Evolutionary conservation across 1,284 basidiomycete species (phyloP).

Genomic region (Naganishia cerealis): DNA sequence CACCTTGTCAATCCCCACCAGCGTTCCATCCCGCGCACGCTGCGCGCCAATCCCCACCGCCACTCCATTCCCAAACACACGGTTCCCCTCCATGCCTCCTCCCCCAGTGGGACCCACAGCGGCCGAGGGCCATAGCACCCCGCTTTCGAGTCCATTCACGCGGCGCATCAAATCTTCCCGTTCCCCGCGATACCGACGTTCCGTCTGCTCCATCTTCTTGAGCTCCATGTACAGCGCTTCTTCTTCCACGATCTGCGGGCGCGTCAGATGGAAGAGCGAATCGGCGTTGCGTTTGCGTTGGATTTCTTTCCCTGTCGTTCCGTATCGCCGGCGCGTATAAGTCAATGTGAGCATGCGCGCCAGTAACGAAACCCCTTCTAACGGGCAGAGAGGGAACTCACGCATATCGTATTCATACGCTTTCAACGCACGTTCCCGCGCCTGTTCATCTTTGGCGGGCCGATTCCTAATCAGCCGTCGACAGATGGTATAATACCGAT

Average conservation of each 20-base stretch:
- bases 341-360: background rate
- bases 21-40: constrained; percentile 39
- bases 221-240: constrained; percentile 93
- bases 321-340: constrained; percentile 29
- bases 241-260: constrained; percentile 89
- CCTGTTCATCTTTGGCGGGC: constrained; percentile 72
- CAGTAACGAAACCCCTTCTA: background rate
- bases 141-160: constrained; percentile 79
- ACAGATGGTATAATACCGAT: constrained; percentile 89
- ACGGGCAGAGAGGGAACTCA: constrained; percentile 42
- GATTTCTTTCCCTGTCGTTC: constrained; percentile 68
- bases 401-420: constrained; percentile 82
- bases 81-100: constrained; percentile 39
- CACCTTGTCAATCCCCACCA: constrained; percentile 41
- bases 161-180: constrained; percentile 85
- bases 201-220: constrained; percentile 89
- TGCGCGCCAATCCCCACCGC: constrained; percentile 55
- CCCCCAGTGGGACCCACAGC: constrained; percentile 53
- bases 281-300: constrained; percentile 85
- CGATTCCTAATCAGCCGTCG: constrained; percentile 80
- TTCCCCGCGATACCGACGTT: constrained; percentile 81
- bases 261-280: constrained; percentile 79
- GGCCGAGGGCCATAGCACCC: constrained; percentile 68
- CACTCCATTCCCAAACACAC: constrained; percentile 47
- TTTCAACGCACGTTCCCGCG: constrained; percentile 67